Evolutionary conservation across 2,329 filamentous ascomycete species (phyloP).

Genomic region (Lojkania enalia): DNA sequence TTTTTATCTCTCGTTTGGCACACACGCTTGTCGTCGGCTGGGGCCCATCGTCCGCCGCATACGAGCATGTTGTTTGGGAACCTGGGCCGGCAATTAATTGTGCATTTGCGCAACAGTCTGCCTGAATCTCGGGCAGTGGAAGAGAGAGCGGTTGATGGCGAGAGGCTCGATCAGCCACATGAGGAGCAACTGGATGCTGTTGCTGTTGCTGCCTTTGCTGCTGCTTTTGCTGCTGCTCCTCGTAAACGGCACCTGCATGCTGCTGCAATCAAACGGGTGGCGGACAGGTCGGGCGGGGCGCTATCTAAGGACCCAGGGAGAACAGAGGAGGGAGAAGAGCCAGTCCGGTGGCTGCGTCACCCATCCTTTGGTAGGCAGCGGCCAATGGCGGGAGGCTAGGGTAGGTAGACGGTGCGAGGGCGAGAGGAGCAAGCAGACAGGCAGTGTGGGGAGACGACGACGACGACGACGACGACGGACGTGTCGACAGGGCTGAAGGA

Average conservation of each 20-base stretch:
- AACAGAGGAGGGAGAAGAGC: neutral
- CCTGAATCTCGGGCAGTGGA: conserved; percentile 2
- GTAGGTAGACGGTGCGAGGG: conserved; percentile 2
- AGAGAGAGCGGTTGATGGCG: too few relatives aligned
- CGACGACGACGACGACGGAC: too few relatives aligned
- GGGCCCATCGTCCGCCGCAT: conserved; percentile 13
- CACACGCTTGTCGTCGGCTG: conserved; percentile 8
- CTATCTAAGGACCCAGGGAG: neutral
- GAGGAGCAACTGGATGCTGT: neutral
- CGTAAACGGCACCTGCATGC: neutral
- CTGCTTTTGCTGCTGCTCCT: too few relatives aligned
- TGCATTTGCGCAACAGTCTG: too few relatives aligned
- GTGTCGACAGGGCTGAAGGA: conserved; percentile 5
- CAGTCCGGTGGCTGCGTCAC: conserved; percentile 16
- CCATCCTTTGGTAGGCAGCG: conserved; percentile 5
- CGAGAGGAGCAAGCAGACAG: conserved; percentile 3
- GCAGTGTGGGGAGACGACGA: conserved; percentile 7
- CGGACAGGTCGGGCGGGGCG: neutral
- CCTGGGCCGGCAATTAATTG: conserved; percentile 11
- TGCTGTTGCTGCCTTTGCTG: too few relatives aligned
- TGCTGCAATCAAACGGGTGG: conserved; percentile 7
- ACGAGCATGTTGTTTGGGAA: conserved; percentile 7
- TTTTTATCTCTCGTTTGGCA: conserved; percentile 1
- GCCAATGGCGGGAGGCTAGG: conserved; percentile 7
- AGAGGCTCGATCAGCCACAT: neutral